Conservation (phyloP, 2,329 filamentous ascomycete species). For the Coniochaeta ligniaria region DNA sequence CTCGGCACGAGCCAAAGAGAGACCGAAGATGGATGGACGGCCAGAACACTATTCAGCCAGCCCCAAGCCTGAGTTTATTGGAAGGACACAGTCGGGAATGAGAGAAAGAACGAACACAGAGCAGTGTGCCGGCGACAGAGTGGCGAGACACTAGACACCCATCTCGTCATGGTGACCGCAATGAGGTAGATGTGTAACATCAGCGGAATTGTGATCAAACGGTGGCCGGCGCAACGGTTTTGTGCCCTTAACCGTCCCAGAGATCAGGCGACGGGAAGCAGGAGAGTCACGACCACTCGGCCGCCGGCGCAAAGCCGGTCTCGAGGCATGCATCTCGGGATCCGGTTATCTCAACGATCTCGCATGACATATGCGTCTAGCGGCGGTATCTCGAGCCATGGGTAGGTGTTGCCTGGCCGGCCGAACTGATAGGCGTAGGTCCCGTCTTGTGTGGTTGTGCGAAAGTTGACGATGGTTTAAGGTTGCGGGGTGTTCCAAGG, state of each 20-base stretch:
- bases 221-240: neutral
- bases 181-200: neutral
- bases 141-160: neutral
- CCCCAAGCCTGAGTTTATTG: neutral
- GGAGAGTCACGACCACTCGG: neutral
- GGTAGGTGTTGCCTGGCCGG: too few relatives aligned
- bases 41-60: neutral
- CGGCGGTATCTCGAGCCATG: neutral
- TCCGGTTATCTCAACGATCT: neutral
- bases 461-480: neutral
- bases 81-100: neutral
- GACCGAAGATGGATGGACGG: neutral
- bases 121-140: neutral
- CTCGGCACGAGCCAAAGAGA: neutral
- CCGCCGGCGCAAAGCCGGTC: neutral
- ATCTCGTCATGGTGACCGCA: neutral
- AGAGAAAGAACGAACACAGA: neutral
- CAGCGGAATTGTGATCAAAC: neutral
- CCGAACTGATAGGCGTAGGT: neutral
- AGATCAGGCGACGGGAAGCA: neutral
- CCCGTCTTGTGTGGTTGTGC: neutral
- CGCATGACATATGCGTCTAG: neutral
- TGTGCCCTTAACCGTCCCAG: neutral
- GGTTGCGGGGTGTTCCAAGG: neutral
- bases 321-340: neutral